Percentiles rank a stretch among this genome's conserved stretches.
phyloP scores from a whole-genome alignment of 2,329 filamentous ascomycete species.

The Sordariomycetes sp. region DNA sequence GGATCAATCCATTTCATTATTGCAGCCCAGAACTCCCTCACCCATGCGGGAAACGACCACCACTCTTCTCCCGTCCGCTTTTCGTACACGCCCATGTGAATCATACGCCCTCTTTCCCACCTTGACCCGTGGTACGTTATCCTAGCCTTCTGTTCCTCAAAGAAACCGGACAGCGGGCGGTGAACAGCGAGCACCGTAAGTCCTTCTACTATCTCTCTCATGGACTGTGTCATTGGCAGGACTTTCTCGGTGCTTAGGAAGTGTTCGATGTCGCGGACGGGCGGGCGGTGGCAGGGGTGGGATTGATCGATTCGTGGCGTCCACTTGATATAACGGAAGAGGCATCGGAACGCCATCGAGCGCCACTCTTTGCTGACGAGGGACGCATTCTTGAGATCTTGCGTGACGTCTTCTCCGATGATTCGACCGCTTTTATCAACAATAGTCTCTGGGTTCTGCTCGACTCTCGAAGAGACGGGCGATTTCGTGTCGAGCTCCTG shows the following conservation, averaged over 20 bases:
- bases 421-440: not conserved
- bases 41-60: no score
- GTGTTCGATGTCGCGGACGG: slow-evolving; percentile 8
- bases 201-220: no score
- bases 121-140: no score
- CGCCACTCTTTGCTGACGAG: slow-evolving; percentile 45
- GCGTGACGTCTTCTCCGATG: no score
- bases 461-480: not conserved
- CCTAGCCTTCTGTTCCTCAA: no score
- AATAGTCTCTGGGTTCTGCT: not conserved
- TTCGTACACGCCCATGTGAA: no score
- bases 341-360: slow-evolving; percentile 35
- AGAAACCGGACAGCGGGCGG: no score
- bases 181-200: no score
- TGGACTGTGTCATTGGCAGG: no score
- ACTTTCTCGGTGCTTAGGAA: slow-evolving; percentile 26
- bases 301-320: slow-evolving; percentile 19
- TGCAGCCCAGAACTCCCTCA: not conserved
- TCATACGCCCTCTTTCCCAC: no score
- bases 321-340: slow-evolving; percentile 49
- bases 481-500: no score
- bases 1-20: not conserved
- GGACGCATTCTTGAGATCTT: slow-evolving; percentile 44
- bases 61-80: no score
- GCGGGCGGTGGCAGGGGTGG: slow-evolving; percentile 11